Evolutionary conservation across 176 grass and related monocot species (phyloP).

Genomic region (Triticum dicoccoides): DNA sequence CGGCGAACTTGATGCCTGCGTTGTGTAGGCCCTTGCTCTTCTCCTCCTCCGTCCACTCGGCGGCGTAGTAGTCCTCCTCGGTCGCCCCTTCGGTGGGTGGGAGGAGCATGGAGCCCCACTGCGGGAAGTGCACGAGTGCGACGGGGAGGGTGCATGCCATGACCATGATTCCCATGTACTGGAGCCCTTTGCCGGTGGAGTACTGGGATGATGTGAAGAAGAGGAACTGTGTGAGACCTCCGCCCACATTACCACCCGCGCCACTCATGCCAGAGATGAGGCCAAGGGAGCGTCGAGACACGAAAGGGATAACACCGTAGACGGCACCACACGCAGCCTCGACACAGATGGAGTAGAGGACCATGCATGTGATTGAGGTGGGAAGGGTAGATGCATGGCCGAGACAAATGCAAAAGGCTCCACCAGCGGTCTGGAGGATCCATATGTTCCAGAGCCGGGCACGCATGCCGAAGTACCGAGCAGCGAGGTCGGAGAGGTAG

Average conservation of each 20-base stretch:
- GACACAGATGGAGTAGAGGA: conserved; percentile 79
- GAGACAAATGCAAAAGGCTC: conserved; percentile 26
- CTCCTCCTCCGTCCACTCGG: not conserved
- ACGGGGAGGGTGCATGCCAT: not conserved
- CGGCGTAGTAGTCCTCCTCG: not conserved
- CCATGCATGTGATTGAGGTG: conserved; percentile 58
- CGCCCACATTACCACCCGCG: not conserved
- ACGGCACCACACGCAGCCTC: conserved; percentile 80
- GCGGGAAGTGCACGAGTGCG: not conserved
- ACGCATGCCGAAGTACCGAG: conserved; percentile 60
- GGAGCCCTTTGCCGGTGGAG: not conserved
- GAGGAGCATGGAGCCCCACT: not conserved
- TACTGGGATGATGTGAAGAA: not conserved
- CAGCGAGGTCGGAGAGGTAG: conserved; percentile 56
- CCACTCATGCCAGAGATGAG: not conserved
- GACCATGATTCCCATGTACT: conserved; percentile 2
- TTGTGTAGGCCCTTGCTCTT: not conserved
- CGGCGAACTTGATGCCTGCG: not conserved
- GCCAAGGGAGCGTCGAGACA: conserved; percentile 39
- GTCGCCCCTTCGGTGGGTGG: not conserved
- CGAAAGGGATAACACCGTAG: conserved; percentile 79
- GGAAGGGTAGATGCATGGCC: conserved; percentile 33
- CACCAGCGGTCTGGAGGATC: conserved; percentile 85
- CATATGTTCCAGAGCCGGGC: conserved; percentile 85
- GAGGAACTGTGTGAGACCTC: not conserved